Base-by-base conservation (phyloP, 306 rosid species). In the Clitoria ternatea region DNA sequence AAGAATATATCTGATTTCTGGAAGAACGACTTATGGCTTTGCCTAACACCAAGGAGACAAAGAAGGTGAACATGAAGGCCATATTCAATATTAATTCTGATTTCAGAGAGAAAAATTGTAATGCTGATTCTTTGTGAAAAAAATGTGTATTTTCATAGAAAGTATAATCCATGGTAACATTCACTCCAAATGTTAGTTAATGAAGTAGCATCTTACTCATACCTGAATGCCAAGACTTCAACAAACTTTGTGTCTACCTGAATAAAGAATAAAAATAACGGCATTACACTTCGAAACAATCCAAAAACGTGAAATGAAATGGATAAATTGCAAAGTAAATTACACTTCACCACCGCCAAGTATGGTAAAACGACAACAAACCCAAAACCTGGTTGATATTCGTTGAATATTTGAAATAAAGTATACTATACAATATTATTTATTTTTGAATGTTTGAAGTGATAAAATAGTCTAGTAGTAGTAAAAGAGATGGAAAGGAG, bases 221-320 rank as follows among this genome's bases (percentile, higher is more conserved):
- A 89, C 98, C 91, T 90, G 83, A 94, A 89, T 12, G 97, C 91
- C 77, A 94, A 82, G 30, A 94, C 74, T 79, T 94, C 96, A 65
- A 83, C 86, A 68, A 94, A 90, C 59, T 89, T 84, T 5, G 97
- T 39, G 22, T 89, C 92, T 48, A 89, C 48, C 98, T 90, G 75
- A 68, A 80, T 62, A 22, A 80, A 79, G 6, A 63, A 75, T 18
- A 57, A 48, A 62, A 82, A 49, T 8, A 65, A 44, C 20, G 23
- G 26, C 44, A 15, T 79, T 76, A 77, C 73, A 36, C 56, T 68
- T 62, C 29, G 50, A 5, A 9, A 15, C 24, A 7, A 52, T 32
- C 32, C 56, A n/a, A 61, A 75, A 66, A 55, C n/a, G n/a, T n/a
- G n/a, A 15, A 50, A 55, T 13, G 45, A 24, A 55, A 12, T 6